Evolutionary conservation across 495 filamentous ascomycete species (phyloP).

Genomic region (Neurospora sp.): DNA sequence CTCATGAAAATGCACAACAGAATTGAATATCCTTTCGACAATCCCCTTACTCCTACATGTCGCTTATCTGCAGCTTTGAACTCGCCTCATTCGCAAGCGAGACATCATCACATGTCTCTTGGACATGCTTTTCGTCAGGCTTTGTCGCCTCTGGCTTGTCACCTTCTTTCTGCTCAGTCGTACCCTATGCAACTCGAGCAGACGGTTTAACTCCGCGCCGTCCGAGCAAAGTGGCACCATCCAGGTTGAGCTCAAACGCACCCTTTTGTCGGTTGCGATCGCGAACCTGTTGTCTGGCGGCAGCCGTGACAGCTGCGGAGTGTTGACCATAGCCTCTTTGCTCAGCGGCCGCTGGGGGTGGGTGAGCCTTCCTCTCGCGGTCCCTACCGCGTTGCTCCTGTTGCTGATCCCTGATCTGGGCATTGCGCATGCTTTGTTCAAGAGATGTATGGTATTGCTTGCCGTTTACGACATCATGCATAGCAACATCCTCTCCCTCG

Average conservation of each 20-base stretch:
- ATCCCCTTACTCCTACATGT: not conserved
- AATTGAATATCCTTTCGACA: not conserved
- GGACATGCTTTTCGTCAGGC: not conserved
- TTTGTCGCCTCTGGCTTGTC: not conserved
- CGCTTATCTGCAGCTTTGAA: not conserved
- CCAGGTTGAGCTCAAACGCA: conserved; percentile 83
- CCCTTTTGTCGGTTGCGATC: conserved; percentile 49
- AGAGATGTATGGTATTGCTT: conserved; percentile 50
- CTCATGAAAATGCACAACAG: not conserved
- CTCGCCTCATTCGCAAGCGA: not conserved
- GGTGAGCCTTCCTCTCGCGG: conserved; percentile 28
- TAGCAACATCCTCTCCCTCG: conserved; percentile 45
- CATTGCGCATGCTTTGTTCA: conserved; percentile 75
- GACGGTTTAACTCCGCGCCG: conserved; percentile 50
- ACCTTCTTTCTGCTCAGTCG: not conserved
- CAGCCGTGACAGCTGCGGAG: conserved; percentile 62
- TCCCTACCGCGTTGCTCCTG: conserved; percentile 33
- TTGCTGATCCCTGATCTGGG: conserved; percentile 57
- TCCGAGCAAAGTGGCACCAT: conserved; percentile 79
- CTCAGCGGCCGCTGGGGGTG: conserved; percentile 31
- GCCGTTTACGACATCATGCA: conserved; percentile 39
- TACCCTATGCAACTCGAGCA: conserved; percentile 28
- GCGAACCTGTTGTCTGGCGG: conserved; percentile 63
- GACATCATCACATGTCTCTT: not conserved
- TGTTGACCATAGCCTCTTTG: conserved; percentile 75